These are phyloP conservation scores for Eimeria maxima DNA, from an alignment of 169 alveolate species.

Conservation along the genomic window DNA sequence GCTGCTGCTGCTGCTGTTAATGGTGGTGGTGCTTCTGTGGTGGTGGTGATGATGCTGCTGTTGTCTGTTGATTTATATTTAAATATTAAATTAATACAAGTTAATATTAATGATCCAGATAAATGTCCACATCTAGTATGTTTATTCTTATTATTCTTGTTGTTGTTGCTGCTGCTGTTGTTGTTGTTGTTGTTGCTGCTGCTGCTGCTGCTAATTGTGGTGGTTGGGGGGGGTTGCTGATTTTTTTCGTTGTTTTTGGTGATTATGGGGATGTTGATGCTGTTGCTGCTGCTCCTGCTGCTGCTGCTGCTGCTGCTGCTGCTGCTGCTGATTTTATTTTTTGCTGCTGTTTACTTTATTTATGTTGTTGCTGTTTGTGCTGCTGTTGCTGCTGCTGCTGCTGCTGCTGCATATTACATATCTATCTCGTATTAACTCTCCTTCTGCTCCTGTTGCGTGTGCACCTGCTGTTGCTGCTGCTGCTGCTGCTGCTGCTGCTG, in stretches of 20 bases:
- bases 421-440: too few species aligned
- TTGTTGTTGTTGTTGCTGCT: too few species aligned
- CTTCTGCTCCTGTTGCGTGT: background rate
- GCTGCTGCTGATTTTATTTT: background rate
- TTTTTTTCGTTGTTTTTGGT: background rate
- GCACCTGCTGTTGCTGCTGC: background rate
- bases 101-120: constrained; percentile 94
- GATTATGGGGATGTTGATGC: background rate
- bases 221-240: background rate
- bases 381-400: background rate
- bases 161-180: too few species aligned
- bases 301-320: background rate
- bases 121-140: constrained; percentile 94
- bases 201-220: constrained; percentile 15
- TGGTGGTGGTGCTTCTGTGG: too few species aligned
- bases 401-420: background rate
- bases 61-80: constrained; percentile 96
- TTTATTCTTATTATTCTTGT: too few species aligned
- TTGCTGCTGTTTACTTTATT: too few species aligned
- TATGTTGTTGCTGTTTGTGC: background rate
- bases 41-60: too few species aligned
- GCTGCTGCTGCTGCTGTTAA: too few species aligned
- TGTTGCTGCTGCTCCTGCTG: background rate
- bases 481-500: too few species aligned
- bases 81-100: constrained; percentile 95